Conservation (phyloP, 495 filamentous ascomycete species). For the Halenospora varia region DNA sequence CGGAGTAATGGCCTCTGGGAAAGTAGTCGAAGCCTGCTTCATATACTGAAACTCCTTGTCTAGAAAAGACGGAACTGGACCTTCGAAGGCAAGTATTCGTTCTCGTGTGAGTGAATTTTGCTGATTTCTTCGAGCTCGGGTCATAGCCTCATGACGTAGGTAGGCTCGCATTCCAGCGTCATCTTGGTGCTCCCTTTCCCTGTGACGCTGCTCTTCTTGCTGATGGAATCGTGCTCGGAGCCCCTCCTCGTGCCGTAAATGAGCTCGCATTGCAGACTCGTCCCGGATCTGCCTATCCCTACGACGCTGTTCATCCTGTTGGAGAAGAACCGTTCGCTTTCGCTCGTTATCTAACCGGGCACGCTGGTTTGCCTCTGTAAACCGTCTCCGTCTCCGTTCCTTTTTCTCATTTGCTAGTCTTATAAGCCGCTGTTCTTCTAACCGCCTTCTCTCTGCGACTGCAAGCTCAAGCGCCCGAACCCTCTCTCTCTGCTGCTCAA, state of each 20-base stretch:
- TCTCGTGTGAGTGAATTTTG: slow-evolving; percentile 12
- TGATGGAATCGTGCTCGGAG: not conserved
- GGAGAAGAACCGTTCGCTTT: not conserved
- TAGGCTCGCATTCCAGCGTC: slow-evolving; percentile 3
- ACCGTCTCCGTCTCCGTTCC: too few relatives aligned
- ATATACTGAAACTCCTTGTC: slow-evolving; percentile 12
- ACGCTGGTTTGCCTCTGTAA: too few relatives aligned
- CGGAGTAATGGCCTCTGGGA: slow-evolving; percentile 13
- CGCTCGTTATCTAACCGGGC: too few relatives aligned
- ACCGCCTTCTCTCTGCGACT: too few relatives aligned
- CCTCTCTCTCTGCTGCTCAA: too few relatives aligned
- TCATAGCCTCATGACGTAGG: slow-evolving; percentile 1
- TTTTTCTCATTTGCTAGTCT: too few relatives aligned
- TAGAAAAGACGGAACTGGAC: slow-evolving; percentile 12
- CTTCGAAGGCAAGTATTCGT: slow-evolving; percentile 11
- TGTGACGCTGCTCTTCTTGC: not conserved
- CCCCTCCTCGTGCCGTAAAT: not conserved
- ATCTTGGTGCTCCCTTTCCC: not conserved
- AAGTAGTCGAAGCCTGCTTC: slow-evolving; percentile 16
- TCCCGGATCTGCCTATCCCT: slow-evolving; percentile 2
- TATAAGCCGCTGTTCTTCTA: too few relatives aligned
- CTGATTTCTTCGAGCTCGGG: not conserved
- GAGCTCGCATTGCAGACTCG: not conserved
- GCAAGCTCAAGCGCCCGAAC: too few relatives aligned
- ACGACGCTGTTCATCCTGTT: slow-evolving; percentile 2